These are phyloP conservation scores for Candida maltosa DNA, from an alignment of 805 yeast genomes.

Conservation along the genomic window DNA sequence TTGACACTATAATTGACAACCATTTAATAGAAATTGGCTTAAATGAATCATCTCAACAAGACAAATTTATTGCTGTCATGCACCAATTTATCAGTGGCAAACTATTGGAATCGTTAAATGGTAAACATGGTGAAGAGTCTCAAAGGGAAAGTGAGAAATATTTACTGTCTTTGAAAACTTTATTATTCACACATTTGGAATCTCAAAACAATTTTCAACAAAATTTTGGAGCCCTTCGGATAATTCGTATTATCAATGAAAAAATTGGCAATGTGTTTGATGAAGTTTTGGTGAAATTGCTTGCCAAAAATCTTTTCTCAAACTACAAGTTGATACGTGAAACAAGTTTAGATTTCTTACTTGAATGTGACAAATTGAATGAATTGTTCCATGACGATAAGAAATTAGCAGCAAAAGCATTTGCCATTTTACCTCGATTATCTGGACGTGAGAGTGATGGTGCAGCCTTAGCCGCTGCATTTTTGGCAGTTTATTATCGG, in stretches of 20 bases:
- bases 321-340: constrained; percentile 77
- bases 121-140: not conserved
- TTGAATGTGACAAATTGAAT: not conserved
- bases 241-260: constrained; percentile 3
- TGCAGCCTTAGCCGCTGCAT: constrained; percentile 66
- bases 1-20: constrained; percentile 39
- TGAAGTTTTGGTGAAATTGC: constrained; percentile 36
- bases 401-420: constrained; percentile 4
- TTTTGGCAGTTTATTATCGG: constrained; percentile 39
- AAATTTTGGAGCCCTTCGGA: constrained; percentile 10
- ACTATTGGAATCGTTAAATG: constrained; percentile 57
- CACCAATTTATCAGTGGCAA: constrained; percentile 57
- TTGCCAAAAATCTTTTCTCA: constrained; percentile 62
- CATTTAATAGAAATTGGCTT: constrained; percentile 45
- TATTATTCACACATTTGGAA: constrained; percentile 45
- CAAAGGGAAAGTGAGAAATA: constrained; percentile 5
- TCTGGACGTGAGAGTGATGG: constrained; percentile 71
- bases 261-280: constrained; percentile 4
- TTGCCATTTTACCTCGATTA: constrained; percentile 30
- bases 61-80: constrained; percentile 58
- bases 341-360: constrained; percentile 29
- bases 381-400: constrained; percentile 1
- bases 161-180: constrained; percentile 4
- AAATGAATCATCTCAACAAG: constrained; percentile 51
- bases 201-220: constrained; percentile 49